Conservation (phyloP, 179 eudicot genomes). For the Beta corolliflora region DNA sequence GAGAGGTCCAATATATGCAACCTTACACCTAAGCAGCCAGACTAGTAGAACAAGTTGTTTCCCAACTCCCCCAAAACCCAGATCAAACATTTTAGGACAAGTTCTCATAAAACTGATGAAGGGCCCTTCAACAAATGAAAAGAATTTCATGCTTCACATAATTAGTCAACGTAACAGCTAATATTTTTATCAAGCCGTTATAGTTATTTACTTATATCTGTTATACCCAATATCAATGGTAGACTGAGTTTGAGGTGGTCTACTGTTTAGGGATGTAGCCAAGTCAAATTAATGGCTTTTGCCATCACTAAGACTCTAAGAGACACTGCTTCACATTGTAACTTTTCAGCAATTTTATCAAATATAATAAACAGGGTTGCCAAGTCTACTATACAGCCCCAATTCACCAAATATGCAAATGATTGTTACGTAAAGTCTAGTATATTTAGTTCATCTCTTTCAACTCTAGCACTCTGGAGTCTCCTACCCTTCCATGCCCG, state of each 20-base stretch:
- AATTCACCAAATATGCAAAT: not conserved
- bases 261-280: not conserved
- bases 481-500: slow-evolving; percentile 14
- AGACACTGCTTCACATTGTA: not conserved
- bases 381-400: not conserved
- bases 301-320: no score
- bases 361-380: not conserved
- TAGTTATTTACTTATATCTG: no score
- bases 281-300: not conserved
- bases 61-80: not conserved
- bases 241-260: not conserved
- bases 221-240: not conserved
- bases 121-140: not conserved
- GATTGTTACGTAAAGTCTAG: not conserved
- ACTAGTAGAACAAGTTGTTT: not conserved
- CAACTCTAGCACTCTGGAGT: not conserved
- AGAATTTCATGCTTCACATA: not conserved
- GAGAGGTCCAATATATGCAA: not conserved
- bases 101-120: not conserved
- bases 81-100: not conserved
- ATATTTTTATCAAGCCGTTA: not conserved
- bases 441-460: not conserved
- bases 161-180: not conserved
- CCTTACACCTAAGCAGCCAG: no score
- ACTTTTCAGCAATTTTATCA: not conserved